Evolutionary conservation across 1,284 basidiomycete species (phyloP).

Genomic region (Rhodotorula glutinis): DNA sequence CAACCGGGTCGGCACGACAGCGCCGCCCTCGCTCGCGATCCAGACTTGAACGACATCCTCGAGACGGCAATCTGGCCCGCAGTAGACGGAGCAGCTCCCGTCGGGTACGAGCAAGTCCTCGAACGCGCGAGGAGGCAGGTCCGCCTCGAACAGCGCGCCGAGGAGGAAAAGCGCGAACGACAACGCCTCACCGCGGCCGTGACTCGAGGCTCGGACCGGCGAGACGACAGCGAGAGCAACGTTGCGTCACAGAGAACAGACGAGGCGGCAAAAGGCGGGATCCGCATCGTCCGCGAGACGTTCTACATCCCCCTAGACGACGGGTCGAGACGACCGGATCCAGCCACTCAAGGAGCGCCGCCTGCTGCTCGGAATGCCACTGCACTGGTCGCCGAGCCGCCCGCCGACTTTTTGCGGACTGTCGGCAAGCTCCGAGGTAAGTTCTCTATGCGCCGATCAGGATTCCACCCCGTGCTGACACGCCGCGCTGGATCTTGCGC

Average conservation of each 20-base stretch:
- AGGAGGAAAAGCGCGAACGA: neutral
- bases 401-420: constrained; percentile 22
- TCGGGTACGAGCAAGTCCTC: neutral
- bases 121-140: constrained; percentile 1
- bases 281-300: constrained; percentile 14
- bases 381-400: too few species aligned
- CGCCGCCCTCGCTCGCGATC: neutral
- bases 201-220: neutral
- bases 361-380: too few species aligned
- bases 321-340: too few species aligned
- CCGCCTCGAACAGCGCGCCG: neutral
- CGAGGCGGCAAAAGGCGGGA: neutral
- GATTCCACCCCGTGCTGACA: too few species aligned
- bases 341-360: too few species aligned
- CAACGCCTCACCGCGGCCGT: neutral
- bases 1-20: neutral
- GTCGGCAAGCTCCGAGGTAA: constrained; percentile 20
- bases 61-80: neutral
- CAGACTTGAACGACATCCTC: neutral
- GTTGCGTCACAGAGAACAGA: too few species aligned
- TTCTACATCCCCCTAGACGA: constrained; percentile 7
- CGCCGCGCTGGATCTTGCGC: neutral
- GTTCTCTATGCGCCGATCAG: too few species aligned
- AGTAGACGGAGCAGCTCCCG: neutral
- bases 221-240: too few species aligned